phyloP scores from a whole-genome alignment of 768 basidiomycete species.

The Termitomyces sp. region DNA sequence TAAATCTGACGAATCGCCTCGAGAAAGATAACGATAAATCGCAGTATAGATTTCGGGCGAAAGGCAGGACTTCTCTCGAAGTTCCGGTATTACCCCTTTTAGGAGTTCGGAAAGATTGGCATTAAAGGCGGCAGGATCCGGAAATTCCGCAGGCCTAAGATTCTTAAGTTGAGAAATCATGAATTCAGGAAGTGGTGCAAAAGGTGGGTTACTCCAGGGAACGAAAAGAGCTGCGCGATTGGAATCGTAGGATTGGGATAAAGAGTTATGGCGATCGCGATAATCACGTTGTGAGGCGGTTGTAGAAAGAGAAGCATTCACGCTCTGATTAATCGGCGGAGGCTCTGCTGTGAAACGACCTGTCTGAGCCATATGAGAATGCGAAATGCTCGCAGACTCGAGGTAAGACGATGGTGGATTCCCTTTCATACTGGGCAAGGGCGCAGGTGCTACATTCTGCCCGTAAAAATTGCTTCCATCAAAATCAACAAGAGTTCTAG shows the following conservation, averaged over 20 bases:
- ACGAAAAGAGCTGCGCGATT: conserved; percentile 26
- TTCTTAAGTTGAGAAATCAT: conserved; percentile 49
- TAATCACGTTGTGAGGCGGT: neutral
- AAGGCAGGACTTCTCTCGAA: conserved; percentile 58
- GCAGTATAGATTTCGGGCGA: conserved; percentile 47
- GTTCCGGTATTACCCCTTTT: conserved; percentile 41
- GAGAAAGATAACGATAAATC: conserved; percentile 41
- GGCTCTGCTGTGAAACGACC: conserved; percentile 27
- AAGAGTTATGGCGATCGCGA: neutral
- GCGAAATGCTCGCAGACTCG: neutral
- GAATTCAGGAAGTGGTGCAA: conserved; percentile 53
- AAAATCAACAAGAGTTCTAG: neutral
- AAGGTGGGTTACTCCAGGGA: conserved; percentile 54
- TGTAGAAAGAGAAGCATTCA: neutral
- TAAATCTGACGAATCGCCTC: conserved; percentile 31
- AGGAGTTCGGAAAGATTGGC: conserved; percentile 43
- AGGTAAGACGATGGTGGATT: conserved; percentile 15
- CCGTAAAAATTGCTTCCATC: conserved; percentile 30
- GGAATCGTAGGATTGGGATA: neutral
- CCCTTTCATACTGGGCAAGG: neutral
- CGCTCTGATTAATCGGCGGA: conserved; percentile 3
- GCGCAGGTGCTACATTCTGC: conserved; percentile 37
- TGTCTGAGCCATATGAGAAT: conserved; percentile 13
- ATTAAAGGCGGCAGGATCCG: conserved; percentile 47
- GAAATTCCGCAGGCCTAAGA: conserved; percentile 55